These are phyloP conservation scores for Brassica juncea DNA, from an alignment of 345 rosid genomes.

Conservation along the genomic window DNA sequence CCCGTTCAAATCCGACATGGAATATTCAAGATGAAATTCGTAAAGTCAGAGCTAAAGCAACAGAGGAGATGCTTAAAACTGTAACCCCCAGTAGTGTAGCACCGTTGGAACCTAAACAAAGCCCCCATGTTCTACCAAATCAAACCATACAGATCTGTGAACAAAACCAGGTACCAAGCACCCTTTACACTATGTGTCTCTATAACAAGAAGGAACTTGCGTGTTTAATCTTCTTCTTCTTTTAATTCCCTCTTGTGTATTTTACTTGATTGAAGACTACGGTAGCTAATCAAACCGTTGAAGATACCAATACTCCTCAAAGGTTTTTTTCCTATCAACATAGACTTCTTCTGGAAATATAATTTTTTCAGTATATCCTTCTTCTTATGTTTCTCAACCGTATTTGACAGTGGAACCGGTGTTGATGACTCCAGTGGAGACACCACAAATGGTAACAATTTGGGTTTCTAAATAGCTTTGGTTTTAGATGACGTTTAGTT, in stretches of 20 bases:
- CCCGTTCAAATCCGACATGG: conserved; percentile 63
- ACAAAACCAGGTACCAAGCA: conserved; percentile 36
- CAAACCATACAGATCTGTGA: conserved; percentile 27
- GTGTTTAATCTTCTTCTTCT: background rate
- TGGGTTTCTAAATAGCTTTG: background rate
- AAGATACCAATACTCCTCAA: conserved; percentile 28
- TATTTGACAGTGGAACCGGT: conserved; percentile 31
- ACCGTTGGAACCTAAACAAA: conserved; percentile 39
- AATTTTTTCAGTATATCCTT: conserved; percentile 1
- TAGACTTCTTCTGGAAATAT: background rate
- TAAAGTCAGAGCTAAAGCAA: conserved; percentile 85
- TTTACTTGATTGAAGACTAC: conserved; percentile 34
- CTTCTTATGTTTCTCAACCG: background rate
- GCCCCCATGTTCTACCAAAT: conserved; percentile 31
- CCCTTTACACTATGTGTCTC: conserved; percentile 4
- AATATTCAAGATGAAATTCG: conserved; percentile 84
- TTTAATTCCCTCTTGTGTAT: conserved; percentile 11
- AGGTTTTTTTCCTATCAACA: conserved; percentile 32
- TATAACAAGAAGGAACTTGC: conserved; percentile 10
- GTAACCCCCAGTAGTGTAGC: conserved; percentile 48
- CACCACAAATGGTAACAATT: conserved; percentile 37
- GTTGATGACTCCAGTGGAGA: conserved; percentile 24
- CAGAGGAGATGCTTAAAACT: conserved; percentile 76
- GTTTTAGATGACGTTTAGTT: conserved; percentile 19
- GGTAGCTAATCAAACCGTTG: conserved; percentile 24